Conservation (phyloP, 208 protist species). For the Phytomonas sp. region DNA sequence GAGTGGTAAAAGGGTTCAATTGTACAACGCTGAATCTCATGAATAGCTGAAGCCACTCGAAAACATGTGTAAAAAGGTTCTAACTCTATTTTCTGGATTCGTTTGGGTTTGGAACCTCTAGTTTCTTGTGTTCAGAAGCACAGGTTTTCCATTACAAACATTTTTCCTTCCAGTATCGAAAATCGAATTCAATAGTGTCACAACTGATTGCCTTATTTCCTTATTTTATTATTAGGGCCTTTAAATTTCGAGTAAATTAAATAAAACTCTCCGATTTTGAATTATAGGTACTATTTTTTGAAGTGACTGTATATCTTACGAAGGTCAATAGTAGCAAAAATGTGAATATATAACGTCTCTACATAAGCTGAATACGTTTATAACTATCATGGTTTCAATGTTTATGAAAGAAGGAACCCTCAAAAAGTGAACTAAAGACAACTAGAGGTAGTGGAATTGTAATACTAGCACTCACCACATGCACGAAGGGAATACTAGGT, state of each 20-base stretch:
- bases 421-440: background rate
- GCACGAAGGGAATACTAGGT: background rate
- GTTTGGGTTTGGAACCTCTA: too few relatives aligned
- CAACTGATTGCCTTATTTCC: too few relatives aligned
- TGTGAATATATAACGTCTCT: background rate
- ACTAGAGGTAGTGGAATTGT: background rate
- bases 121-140: too few relatives aligned
- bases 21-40: too few relatives aligned
- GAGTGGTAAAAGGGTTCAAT: too few relatives aligned
- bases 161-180: too few relatives aligned
- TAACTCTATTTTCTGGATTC: too few relatives aligned
- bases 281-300: background rate
- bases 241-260: background rate
- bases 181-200: too few relatives aligned
- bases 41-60: too few relatives aligned
- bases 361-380: background rate
- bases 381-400: background rate
- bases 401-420: background rate
- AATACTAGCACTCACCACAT: background rate
- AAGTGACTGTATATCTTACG: background rate
- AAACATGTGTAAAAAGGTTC: too few relatives aligned
- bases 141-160: too few relatives aligned
- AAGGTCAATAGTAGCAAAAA: background rate
- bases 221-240: too few relatives aligned
- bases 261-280: background rate